Evolutionary conservation across 352 stramenopile species (phyloP).

Genomic region (Thalassiosira pacifica): DNA sequence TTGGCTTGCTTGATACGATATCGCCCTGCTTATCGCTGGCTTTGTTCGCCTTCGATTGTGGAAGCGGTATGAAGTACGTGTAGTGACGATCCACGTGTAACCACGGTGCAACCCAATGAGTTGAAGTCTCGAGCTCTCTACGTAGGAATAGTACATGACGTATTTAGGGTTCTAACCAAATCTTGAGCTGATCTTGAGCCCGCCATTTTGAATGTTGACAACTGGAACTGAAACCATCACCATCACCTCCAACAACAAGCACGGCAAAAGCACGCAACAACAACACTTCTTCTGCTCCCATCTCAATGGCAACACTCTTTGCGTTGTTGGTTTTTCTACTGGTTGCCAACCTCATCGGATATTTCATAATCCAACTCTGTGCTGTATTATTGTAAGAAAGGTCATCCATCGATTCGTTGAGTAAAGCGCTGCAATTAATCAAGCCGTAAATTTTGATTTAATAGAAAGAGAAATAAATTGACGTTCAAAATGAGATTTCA

Average conservation of each 20-base stretch:
- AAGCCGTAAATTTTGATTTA: too few relatives aligned
- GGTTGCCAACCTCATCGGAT: not conserved
- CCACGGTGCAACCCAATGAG: not conserved
- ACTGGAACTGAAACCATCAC: slow-evolving; percentile 34
- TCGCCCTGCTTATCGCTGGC: too few relatives aligned
- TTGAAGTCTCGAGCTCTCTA: not conserved
- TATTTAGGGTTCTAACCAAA: slow-evolving; percentile 1
- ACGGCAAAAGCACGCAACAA: too few relatives aligned
- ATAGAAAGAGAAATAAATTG: not conserved
- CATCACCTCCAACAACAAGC: not conserved
- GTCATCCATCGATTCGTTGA: too few relatives aligned
- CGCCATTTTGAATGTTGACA: slow-evolving; percentile 22
- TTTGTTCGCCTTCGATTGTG: too few relatives aligned
- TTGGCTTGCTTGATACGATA: too few relatives aligned
- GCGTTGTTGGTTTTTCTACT: not conserved
- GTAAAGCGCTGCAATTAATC: too few relatives aligned
- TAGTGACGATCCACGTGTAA: not conserved
- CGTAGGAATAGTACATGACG: slow-evolving; percentile 42
- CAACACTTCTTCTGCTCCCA: not conserved
- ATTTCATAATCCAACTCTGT: too few relatives aligned
- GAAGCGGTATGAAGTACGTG: too few relatives aligned
- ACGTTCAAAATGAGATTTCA: slow-evolving; percentile 59
- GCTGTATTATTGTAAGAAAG: too few relatives aligned
- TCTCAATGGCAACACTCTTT: not conserved
- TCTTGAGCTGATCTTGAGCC: not conserved